Percentiles rank a stretch among this genome's conserved stretches.
Conservation (phyloP, 345 rosid species). For the Aurinia saxatilis region DNA sequence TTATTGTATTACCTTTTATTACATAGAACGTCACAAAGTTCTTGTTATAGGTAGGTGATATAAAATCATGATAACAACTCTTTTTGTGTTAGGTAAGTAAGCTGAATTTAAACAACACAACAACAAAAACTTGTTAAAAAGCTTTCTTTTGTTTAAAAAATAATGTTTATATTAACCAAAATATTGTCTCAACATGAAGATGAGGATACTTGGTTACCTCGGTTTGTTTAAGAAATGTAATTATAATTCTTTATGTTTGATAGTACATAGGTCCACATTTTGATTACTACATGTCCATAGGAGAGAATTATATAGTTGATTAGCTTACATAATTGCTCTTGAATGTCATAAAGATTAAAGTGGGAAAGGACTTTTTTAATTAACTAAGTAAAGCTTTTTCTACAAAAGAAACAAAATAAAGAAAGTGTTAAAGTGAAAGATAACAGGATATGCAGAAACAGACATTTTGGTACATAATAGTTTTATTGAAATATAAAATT, state of each 20-base stretch:
- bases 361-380: background rate
- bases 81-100: background rate
- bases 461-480: background rate
- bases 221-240: too few relatives aligned
- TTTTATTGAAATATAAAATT: background rate
- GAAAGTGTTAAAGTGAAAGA: slow-evolving; percentile 10
- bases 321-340: slow-evolving; percentile 17
- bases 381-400: slow-evolving; percentile 20
- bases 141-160: too few relatives aligned
- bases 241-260: too few relatives aligned
- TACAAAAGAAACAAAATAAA: slow-evolving; percentile 9
- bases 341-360: slow-evolving; percentile 25
- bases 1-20: background rate
- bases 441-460: slow-evolving; percentile 1
- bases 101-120: background rate
- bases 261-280: too few relatives aligned
- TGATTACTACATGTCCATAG: background rate
- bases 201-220: too few relatives aligned
- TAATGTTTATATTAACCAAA: too few relatives aligned
- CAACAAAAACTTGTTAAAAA: background rate
- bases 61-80: background rate
- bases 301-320: background rate
- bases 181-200: too few relatives aligned
- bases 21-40: background rate
- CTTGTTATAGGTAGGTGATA: background rate